Base-by-base conservation (phyloP, 2,329 filamentous ascomycete species). In the Sordariomycetes sp. region DNA sequence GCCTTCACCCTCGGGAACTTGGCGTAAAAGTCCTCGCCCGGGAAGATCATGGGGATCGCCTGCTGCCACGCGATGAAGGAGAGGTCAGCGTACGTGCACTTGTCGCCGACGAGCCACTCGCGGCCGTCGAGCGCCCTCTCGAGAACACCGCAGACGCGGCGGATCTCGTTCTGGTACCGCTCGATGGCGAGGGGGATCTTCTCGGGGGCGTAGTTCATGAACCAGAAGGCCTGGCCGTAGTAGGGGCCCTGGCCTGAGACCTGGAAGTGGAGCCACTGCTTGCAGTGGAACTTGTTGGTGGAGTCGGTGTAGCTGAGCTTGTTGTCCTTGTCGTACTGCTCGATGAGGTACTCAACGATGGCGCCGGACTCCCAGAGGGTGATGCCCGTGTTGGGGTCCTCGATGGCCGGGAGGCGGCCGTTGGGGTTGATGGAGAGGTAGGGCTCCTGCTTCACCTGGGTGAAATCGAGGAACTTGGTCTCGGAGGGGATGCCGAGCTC, bases 161-260 rank as follows among this genome's bases (percentile, higher is more conserved):
- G 65, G n/a, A 75, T 67, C 64, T 80, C 75, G 10, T 72, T 69
- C 13, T 61, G 61, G 64, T 80, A 81, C 8, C 76, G 67, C 15
- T 74, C 69, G 22, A 74, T 66, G 10, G 73, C 77, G 7, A 67
- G 71, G 1, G 67, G 68, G 6, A 80, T 4, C 59, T 74, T 69
- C 63, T 78, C 76, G 0, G 64, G 56, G 60, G 74, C 70, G 13
- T 66, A 66, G 1, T 61, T 57, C 15, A 28, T 51, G 64, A 76
- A 76, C 69, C 71, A 72, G 8, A 57, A 61, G 2, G 59, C 60
- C 61, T 76, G 71, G 3, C 74, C 75, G 52, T 65, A 76, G 61
- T 76, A 77, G 0, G 73, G 74, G 0, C 71, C 74, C 62, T 75
- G 69, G 39, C 54, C 54, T 4, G 54, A 56, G 12, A 42, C 54